These are phyloP conservation scores for Irpex sp. DNA, from an alignment of 1,284 basidiomycete species.

Conservation along the genomic window DNA sequence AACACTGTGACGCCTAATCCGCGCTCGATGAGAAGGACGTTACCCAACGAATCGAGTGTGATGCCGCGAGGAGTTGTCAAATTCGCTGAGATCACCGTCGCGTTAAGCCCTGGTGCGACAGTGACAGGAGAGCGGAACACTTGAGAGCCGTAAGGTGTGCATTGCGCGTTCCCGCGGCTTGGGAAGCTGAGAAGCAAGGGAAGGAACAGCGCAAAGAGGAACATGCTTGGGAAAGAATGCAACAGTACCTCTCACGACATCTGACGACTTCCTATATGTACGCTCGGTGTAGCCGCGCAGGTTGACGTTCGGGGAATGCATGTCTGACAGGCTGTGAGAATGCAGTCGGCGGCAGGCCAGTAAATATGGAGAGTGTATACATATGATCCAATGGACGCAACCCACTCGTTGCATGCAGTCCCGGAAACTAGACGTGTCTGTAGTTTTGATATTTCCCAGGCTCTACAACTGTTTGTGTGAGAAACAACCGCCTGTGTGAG, in stretches of 20 bases:
- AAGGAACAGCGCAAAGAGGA: not conserved
- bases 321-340: not conserved
- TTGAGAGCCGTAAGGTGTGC: conserved; percentile 8
- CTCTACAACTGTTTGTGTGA: too few species aligned
- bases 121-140: conserved; percentile 29
- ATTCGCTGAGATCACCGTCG: conserved; percentile 34
- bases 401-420: not conserved
- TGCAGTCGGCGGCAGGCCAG: not conserved
- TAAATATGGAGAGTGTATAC: not conserved
- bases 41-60: conserved; percentile 30
- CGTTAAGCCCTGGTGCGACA: conserved; percentile 28
- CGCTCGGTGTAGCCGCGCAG: not conserved
- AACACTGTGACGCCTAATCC: conserved; percentile 38
- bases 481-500: too few species aligned
- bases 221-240: not conserved
- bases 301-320: not conserved
- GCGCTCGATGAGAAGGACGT: conserved; percentile 40
- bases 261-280: not conserved
- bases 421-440: too few species aligned
- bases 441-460: too few species aligned
- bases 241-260: not conserved
- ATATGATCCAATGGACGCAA: not conserved
- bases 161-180: conserved; percentile 5
- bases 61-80: conserved; percentile 37
- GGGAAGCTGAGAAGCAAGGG: not conserved